Conservation (phyloP, 352 stramenopile species). For the Thalassiosira allenii region DNA sequence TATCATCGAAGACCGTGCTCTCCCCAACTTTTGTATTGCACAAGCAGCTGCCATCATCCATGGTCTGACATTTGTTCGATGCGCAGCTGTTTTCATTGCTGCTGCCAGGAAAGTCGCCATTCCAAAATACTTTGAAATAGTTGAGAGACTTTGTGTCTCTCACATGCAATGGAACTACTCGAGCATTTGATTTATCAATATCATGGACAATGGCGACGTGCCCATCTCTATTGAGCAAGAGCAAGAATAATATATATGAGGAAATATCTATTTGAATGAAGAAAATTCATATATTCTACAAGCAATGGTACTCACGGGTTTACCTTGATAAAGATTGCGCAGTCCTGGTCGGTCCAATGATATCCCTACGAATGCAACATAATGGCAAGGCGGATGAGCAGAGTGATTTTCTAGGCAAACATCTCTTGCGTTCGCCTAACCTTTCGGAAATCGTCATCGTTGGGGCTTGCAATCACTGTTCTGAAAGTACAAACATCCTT, state of each 20-base stretch:
- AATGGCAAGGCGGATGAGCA: no score
- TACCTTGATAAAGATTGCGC: constrained; percentile 58
- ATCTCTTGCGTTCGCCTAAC: no score
- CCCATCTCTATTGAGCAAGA: constrained; percentile 29
- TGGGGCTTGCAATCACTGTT: constrained; percentile 5
- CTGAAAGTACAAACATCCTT: constrained; percentile 42
- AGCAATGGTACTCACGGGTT: constrained; percentile 60
- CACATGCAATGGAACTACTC: constrained; percentile 50
- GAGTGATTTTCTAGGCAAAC: no score
- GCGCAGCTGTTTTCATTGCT: constrained; percentile 48
- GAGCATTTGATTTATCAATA: constrained; percentile 15
- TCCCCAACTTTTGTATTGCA: constrained; percentile 62
- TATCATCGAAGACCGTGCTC: constrained; percentile 47
- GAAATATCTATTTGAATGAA: no score
- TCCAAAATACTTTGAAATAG: constrained; percentile 63
- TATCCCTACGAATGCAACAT: constrained; percentile 64
- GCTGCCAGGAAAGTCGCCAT: constrained; percentile 61
- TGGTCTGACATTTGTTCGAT: constrained; percentile 40
- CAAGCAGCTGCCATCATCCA: constrained; percentile 55
- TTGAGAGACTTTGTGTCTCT: constrained; percentile 58
- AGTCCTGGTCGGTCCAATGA: constrained; percentile 60
- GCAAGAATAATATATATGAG: no score
- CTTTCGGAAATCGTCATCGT: constrained; percentile 30
- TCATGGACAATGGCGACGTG: constrained; percentile 66
- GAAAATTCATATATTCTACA: no score